Evolutionary conservation across 495 filamentous ascomycete species (phyloP).

Genomic region (Aspergillus leporis): DNA sequence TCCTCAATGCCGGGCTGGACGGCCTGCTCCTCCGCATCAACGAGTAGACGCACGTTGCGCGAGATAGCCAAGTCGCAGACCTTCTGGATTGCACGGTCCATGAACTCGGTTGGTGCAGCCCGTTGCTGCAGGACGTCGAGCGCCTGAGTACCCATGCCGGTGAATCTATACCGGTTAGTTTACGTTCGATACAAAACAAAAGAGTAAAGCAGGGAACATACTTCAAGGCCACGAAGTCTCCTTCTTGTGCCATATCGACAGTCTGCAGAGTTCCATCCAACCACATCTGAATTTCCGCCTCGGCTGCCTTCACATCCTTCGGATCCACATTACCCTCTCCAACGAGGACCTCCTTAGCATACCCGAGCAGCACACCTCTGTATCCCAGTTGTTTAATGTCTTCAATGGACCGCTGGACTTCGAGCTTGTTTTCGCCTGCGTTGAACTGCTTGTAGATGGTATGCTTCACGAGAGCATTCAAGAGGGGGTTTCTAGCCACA

Average conservation of each 20-base stretch:
- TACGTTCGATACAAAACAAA: not conserved
- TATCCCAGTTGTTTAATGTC: slow-evolving; percentile 48
- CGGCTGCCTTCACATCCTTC: slow-evolving; percentile 36
- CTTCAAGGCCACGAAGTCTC: slow-evolving; percentile 89
- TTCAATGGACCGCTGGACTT: slow-evolving; percentile 45
- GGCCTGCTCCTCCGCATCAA: slow-evolving; percentile 85
- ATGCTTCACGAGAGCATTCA: slow-evolving; percentile 47
- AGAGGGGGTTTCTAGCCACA: slow-evolving; percentile 46
- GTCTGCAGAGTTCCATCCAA: slow-evolving; percentile 72
- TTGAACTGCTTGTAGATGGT: slow-evolving; percentile 55
- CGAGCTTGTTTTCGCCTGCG: slow-evolving; percentile 48
- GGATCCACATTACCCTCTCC: slow-evolving; percentile 36
- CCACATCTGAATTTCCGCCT: slow-evolving; percentile 71
- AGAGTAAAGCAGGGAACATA: slow-evolving; percentile 31
- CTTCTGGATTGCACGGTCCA: slow-evolving; percentile 67
- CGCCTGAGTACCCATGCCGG: slow-evolving; percentile 81
- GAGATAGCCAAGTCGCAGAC: slow-evolving; percentile 76
- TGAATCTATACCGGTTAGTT: slow-evolving; percentile 56
- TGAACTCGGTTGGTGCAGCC: slow-evolving; percentile 56
- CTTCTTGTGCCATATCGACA: slow-evolving; percentile 67
- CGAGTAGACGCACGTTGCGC: slow-evolving; percentile 72
- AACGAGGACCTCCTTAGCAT: slow-evolving; percentile 48
- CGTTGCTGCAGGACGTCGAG: slow-evolving; percentile 61
- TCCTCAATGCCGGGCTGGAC: slow-evolving; percentile 81
- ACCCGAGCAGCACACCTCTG: slow-evolving; percentile 49